phyloP scores from a whole-genome alignment of 2,329 filamentous ascomycete species.

The Fusarium cicatricum region DNA sequence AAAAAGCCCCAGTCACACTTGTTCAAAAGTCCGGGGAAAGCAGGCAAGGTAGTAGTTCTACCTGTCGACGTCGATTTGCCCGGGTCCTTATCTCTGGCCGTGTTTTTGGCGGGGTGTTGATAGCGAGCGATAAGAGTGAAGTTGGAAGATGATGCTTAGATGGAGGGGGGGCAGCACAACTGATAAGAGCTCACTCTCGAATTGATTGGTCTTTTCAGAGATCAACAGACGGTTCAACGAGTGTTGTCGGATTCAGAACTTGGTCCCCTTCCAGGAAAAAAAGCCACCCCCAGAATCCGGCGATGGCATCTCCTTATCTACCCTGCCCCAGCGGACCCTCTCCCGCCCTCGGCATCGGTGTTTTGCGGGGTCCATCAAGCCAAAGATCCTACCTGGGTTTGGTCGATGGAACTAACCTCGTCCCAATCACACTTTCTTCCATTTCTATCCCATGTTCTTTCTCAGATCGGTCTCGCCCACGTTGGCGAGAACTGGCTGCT shows the following conservation, averaged over 20 bases:
- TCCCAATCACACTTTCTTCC: slow-evolving; percentile 11
- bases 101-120: slow-evolving; percentile 35
- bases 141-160: slow-evolving; percentile 1
- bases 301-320: slow-evolving; percentile 26
- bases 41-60: slow-evolving; percentile 5
- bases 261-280: background rate
- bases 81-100: slow-evolving; percentile 35
- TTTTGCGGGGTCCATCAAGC: slow-evolving; percentile 7
- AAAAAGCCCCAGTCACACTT: slow-evolving; percentile 15
- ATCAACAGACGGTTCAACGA: slow-evolving; percentile 8
- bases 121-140: slow-evolving; percentile 31
- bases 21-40: slow-evolving; percentile 16
- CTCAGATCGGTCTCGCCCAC: background rate
- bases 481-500: slow-evolving; percentile 8
- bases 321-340: background rate
- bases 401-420: slow-evolving; percentile 24
- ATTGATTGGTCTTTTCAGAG: slow-evolving; percentile 16
- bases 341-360: slow-evolving; percentile 14
- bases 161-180: slow-evolving; percentile 2
- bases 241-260: slow-evolving; percentile 11
- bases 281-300: slow-evolving; percentile 22
- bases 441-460: background rate
- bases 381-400: slow-evolving; percentile 18
- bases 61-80: slow-evolving; percentile 9
- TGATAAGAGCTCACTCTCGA: slow-evolving; percentile 21